Conservation (phyloP, 2,329 filamentous ascomycete genomes). For the Thelonectria rubi region DNA sequence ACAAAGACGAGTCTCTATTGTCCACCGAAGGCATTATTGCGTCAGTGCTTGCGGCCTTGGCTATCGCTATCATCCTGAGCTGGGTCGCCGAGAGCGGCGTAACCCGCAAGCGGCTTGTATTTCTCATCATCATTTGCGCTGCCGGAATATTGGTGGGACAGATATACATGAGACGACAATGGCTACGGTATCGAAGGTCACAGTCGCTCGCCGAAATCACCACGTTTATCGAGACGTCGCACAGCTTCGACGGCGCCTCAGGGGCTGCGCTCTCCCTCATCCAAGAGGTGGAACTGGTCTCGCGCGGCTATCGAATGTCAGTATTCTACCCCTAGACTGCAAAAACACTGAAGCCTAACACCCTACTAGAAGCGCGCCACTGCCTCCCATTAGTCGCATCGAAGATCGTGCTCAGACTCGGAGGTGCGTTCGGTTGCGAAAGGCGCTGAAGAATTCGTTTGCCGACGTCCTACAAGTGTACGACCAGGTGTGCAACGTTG, state of each 20-base stretch:
- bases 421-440: conserved; percentile 82
- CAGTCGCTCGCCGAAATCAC: conserved; percentile 77
- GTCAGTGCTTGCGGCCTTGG: conserved; percentile 60
- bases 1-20: conserved; percentile 44
- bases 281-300: conserved; percentile 95
- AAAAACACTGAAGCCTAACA: conserved; percentile 7
- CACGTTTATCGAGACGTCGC: conserved; percentile 75
- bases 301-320: conserved; percentile 86
- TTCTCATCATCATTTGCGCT: conserved; percentile 61
- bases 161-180: conserved; percentile 79
- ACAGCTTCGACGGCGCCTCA: conserved; percentile 81
- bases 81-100: conserved; percentile 69
- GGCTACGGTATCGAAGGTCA: conserved; percentile 80
- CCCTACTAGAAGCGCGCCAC: conserved; percentile 75
- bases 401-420: conserved; percentile 83
- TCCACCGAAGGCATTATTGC: conserved; percentile 61
- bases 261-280: conserved; percentile 82
- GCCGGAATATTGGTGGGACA: conserved; percentile 67
- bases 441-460: conserved; percentile 76
- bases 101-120: conserved; percentile 64
- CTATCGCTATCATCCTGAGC: conserved; percentile 76
- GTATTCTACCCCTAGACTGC: conserved; percentile 42
- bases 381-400: conserved; percentile 91
- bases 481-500: conserved; percentile 71
- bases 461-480: conserved; percentile 76